phyloP scores from a whole-genome alignment of 2,329 filamentous ascomycete species.

The Ceratocystis eucalypticola region DNA sequence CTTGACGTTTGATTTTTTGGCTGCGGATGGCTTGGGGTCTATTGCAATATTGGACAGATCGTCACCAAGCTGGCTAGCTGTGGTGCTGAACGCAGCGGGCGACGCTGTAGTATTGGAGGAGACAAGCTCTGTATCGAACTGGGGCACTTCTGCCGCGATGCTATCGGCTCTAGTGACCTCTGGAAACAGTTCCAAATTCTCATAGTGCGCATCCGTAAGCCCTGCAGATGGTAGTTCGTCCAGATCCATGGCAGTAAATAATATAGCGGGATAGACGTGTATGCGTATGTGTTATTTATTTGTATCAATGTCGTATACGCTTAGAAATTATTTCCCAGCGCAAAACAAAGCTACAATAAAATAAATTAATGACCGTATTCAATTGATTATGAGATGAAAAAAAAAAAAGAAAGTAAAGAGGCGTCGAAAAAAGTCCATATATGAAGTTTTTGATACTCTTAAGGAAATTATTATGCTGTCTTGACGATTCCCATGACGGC shows the following conservation, averaged over 20 bases:
- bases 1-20: constrained; percentile 25
- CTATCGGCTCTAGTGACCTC: constrained; percentile 9
- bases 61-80: constrained; percentile 8
- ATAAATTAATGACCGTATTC: not conserved
- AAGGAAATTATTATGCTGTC: not conserved
- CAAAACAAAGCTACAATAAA: not conserved
- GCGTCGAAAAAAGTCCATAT: not conserved
- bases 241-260: constrained; percentile 14
- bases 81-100: constrained; percentile 10
- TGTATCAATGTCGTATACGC: not conserved
- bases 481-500: not conserved
- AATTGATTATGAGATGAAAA: not conserved
- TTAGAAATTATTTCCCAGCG: not conserved
- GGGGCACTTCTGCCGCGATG: not conserved
- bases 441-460: not conserved
- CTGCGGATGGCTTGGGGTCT: constrained; percentile 24
- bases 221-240: constrained; percentile 16
- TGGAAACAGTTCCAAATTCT: constrained; percentile 16
- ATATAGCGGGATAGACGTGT: too few relatives aligned
- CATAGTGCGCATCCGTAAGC: constrained; percentile 14
- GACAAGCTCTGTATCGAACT: constrained; percentile 11
- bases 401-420: not conserved
- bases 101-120: constrained; percentile 10
- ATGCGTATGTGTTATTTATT: not conserved
- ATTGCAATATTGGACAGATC: constrained; percentile 14